Conservation (phyloP, 2,329 filamentous ascomycete genomes). For the Annulohypoxylon truncatum region DNA sequence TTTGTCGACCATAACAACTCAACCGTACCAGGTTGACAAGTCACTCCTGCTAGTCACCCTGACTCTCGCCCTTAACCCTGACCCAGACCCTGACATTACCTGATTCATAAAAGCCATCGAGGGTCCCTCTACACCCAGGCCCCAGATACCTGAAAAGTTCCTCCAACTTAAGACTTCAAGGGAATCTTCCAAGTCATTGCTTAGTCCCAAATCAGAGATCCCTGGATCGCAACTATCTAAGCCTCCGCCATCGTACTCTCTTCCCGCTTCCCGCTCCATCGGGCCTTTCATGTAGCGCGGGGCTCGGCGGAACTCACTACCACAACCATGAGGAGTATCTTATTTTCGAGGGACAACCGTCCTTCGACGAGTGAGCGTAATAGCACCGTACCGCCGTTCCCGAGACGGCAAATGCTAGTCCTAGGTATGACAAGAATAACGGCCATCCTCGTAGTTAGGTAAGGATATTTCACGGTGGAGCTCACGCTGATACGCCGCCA, state of each 20-base stretch:
- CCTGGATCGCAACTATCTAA: slow-evolving; percentile 16
- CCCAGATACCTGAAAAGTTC: slow-evolving; percentile 2
- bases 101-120: slow-evolving; percentile 26
- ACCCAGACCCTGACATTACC: slow-evolving; percentile 14
- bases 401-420: slow-evolving; percentile 53
- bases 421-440: slow-evolving; percentile 47
- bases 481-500: slow-evolving; percentile 22
- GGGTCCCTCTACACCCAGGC: not conserved
- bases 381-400: slow-evolving; percentile 50
- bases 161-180: slow-evolving; percentile 7
- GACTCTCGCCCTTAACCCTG: not conserved
- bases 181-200: slow-evolving; percentile 8
- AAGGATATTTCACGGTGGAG: slow-evolving; percentile 6
- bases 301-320: slow-evolving; percentile 16
- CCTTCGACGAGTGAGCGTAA: slow-evolving; percentile 32
- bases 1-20: slow-evolving; percentile 34
- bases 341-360: slow-evolving; percentile 40
- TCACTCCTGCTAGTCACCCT: slow-evolving; percentile 24
- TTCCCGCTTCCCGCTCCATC: slow-evolving; percentile 5
- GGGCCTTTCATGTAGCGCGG: slow-evolving; percentile 36
- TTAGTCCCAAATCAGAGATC: slow-evolving; percentile 7
- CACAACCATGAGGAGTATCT: slow-evolving; percentile 44
- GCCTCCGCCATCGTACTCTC: not conserved
- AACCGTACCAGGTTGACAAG: slow-evolving; percentile 31
- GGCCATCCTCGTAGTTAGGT: slow-evolving; percentile 5